Base-by-base conservation (phyloP, 2,329 filamentous ascomycete species). In the Fusarium sp. region DNA sequence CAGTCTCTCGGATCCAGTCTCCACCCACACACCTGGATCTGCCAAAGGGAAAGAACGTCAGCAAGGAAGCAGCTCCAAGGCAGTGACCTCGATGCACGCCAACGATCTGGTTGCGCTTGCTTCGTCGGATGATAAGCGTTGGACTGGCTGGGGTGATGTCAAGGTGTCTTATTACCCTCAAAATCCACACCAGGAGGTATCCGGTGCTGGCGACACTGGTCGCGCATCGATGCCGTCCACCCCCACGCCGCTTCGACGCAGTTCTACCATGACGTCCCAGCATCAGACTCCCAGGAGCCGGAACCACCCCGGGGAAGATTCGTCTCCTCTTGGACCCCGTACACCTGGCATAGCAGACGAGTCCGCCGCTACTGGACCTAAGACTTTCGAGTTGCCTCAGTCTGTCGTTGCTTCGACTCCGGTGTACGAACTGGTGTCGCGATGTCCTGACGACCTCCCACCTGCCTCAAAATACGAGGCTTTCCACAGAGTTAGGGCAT, bases 71-170 rank as follows among this genome's bases (percentile, higher is more conserved):
- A 59, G 76, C 79, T 51, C 81, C 79, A 87, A 87, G 76, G 86
- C 86, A 64, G 85, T 89, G 24, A 87, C 87, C 7, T 85, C 88
- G 35, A 89, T 93, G 81, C 92, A 94, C 81, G 93, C 94, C n/a
- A 95, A 95, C 74, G 94, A 99, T 81, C 84, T 99, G 63, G 90
- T 93, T 36, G 89, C 92, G 14, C 86, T 98, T 65, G 91, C 92
- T 60, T 92, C 92, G 64, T 87, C 89, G 27, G 88, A 87, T 31
- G 82, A 87, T 51, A 79, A 80, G 27, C 83, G 86, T 24, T 97
- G 93, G 92, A 89, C 91, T 69, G 91, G 93, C 64, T 97, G 94
- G 92, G 93, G 93, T 24, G 91, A 93, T 78, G 88, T 98, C 57
- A 92, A 91, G 76, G 84, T 98, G 61, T 89, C 91, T 22, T 98